These are phyloP conservation scores for Diaporthe longicolla DNA, from an alignment of 2,329 filamentous ascomycete genomes.

Conservation along the genomic window DNA sequence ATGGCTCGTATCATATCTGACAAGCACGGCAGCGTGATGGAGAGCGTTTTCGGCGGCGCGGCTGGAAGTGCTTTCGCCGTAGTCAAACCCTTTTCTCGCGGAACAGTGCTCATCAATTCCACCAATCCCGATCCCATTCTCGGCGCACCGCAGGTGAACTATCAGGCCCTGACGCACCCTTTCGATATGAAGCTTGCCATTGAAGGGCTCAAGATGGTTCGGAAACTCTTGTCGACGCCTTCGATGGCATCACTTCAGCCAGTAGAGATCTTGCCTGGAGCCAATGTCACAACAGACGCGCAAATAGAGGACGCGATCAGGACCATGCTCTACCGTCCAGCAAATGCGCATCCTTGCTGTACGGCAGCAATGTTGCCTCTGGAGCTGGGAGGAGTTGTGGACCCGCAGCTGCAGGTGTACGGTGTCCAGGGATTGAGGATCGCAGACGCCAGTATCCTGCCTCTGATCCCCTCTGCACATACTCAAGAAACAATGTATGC, in stretches of 20 bases:
- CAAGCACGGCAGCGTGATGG: constrained; percentile 54
- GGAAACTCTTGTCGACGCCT: constrained; percentile 54
- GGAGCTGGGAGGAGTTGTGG: constrained; percentile 57
- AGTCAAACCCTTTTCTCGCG: constrained; percentile 49
- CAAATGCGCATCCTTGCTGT: constrained; percentile 55
- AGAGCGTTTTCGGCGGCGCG: constrained; percentile 49
- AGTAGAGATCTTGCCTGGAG: constrained; percentile 52
- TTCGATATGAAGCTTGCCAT: constrained; percentile 55
- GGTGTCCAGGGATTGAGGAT: constrained; percentile 34
- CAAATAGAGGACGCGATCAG: constrained; percentile 48
- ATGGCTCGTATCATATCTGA: constrained; percentile 40
- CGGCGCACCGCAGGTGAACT: constrained; percentile 55
- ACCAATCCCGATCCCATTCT: constrained; percentile 51
- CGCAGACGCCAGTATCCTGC: constrained; percentile 39
- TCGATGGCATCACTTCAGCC: constrained; percentile 51
- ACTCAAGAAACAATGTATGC: constrained; percentile 39
- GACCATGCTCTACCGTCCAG: constrained; percentile 42
- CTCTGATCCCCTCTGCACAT: constrained; percentile 36
- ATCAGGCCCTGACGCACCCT: constrained; percentile 55
- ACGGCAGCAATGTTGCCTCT: constrained; percentile 59
- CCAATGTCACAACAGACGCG: constrained; percentile 51
- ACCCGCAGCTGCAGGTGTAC: constrained; percentile 44
- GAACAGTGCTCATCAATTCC: constrained; percentile 56
- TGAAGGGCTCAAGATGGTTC: constrained; percentile 55
- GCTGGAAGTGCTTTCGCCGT: constrained; percentile 43